Base-by-base conservation (phyloP, 768 basidiomycete species). In the Trametes cinnabarina region DNA sequence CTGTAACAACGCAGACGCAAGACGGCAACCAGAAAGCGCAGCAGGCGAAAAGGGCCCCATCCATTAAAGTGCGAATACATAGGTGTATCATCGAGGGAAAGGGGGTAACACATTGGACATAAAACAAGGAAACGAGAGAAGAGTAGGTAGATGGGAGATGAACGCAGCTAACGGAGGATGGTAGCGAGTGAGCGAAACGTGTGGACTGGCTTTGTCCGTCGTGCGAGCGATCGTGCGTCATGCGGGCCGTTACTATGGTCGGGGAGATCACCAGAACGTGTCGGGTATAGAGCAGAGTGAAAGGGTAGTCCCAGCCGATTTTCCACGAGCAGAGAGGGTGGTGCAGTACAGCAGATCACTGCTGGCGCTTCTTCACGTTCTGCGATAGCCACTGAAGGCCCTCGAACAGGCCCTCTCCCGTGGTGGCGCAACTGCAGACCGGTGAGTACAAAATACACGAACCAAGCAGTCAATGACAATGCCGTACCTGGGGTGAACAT, bases 381-480 rank as follows among this genome's bases (percentile, higher is more conserved):
- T 94, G 92, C 51, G 93, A 95, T 66, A 98, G 77, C 95, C 95
- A 98, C 73, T 95, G 93, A 44, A 98, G 83, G 41, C 96, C 96
- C 73, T 98, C 96, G 65, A 98, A 96, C 17, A 98, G 80, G 55
- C 96, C 96, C 72, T 98, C 96, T 28, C 96, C 96, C 25, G 94
- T 94, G 26, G 94, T 95, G 17, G 94, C 94, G 69, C 94, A 97
- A 74, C 94, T 97, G 60, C 17, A 51, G 4, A n/a, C 34, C 22
- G 14, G 25, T 57, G 9, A 48, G 56, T 7, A 23, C 58, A 14
- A 10, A 37, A 32, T 32, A 15, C 37, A 41, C 28, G 8, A 26
- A 66, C 42, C 37, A 4, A n/a, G 23, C 53, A 51, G 40, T 42
- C 19, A 11, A 20, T 30, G 22, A 51, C 54, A 15, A 40, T 83